Evolutionary conservation across 1,284 basidiomycete species (phyloP), one percentile per base, ranked within the genome.

Genomic region (Sporisorium scitamineum): DNA sequence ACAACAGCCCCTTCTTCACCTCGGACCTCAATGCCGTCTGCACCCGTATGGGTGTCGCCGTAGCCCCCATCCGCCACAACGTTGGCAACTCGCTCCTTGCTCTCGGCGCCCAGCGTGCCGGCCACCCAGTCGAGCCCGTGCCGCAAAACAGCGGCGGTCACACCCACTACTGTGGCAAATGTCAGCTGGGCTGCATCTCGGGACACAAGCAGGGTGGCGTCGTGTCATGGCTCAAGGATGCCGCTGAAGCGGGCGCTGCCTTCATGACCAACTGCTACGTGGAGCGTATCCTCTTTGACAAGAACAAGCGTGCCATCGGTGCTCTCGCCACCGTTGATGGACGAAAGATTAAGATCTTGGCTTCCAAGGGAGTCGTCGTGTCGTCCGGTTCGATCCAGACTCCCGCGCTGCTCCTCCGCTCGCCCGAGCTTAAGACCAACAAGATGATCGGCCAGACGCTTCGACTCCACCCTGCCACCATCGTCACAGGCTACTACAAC

Each of bases 401-500:
- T 4, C 88, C 88, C 0, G 87, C 87, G 0, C 68, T 88, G 51
- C 81, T 88, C 8, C 82, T 87, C 24, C 85, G 87, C 34, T 86
- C 85, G 39, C 84, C 84, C n/a, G 85, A 85, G 18, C 74, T 88
- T 31, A 76, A 72, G 53, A 79, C 74, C 76, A 87, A 87, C 81
- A 85, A 85, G 54, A 80, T 85, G 69, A 87, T 88, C 63, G 88
- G 88, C 11, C 77, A 84, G 54, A 86, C 86, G 61, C 76, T 88
- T n/a, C 85, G 86, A 54, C 76, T 88, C 26, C 88, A 88, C 80
- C 88, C 88, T 0, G 84, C 81, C 18, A 85, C 85, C 52, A 81
- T 85, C 54, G 85, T 88, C 13, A 86, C 86, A 18, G 87, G 86
- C 44, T 83, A 84, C 70, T 88, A 87, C 76, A 82, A 86, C 56